A percentile compares a stretch with the other conserved stretches of the same genome.
Evolutionary conservation across 495 filamentous ascomycete genomes (phyloP).

Genomic region (Daldinia childiae): DNA sequence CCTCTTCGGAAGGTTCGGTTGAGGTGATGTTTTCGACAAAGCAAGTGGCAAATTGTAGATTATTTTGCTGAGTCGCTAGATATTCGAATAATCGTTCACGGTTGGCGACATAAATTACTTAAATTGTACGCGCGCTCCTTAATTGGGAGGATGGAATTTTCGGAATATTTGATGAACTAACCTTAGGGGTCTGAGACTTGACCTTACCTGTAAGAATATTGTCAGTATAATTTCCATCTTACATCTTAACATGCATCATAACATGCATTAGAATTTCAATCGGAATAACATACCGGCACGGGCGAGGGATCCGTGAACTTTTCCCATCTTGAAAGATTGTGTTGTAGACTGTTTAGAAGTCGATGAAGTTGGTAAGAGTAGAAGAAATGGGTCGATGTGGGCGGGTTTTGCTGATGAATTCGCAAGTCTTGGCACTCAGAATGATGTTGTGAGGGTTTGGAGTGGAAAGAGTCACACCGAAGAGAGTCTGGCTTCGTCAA

Average conservation of each 20-base stretch:
- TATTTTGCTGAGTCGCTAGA: conserved; percentile 1
- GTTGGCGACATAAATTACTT: not conserved
- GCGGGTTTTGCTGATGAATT: conserved; percentile 31
- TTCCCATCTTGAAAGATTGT: conserved; percentile 71
- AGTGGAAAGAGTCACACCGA: conserved; percentile 35
- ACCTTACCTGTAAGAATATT: conserved; percentile 51
- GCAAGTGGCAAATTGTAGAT: conserved; percentile 19
- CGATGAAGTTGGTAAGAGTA: conserved; percentile 24
- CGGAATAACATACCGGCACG: conserved; percentile 74
- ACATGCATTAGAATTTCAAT: not conserved
- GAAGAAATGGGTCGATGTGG: conserved; percentile 34
- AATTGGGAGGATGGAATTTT: not conserved
- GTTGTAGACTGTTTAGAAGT: conserved; percentile 22
- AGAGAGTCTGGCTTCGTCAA: conserved; percentile 31
- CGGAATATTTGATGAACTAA: conserved; percentile 28
- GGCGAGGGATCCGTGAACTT: conserved; percentile 91
- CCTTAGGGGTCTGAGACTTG: conserved; percentile 60
- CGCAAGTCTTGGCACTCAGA: conserved; percentile 27
- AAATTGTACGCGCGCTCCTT: conserved; percentile 25
- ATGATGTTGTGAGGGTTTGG: conserved; percentile 7
- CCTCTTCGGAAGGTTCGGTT: not conserved
- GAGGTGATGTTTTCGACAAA: conserved; percentile 6
- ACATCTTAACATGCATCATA: no score
- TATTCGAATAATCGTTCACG: not conserved
- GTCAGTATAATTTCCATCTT: conserved; percentile 25